phyloP scores from a whole-genome alignment of 371 early-diverging fungal genomes.

The Parasitella parasitica region DNA sequence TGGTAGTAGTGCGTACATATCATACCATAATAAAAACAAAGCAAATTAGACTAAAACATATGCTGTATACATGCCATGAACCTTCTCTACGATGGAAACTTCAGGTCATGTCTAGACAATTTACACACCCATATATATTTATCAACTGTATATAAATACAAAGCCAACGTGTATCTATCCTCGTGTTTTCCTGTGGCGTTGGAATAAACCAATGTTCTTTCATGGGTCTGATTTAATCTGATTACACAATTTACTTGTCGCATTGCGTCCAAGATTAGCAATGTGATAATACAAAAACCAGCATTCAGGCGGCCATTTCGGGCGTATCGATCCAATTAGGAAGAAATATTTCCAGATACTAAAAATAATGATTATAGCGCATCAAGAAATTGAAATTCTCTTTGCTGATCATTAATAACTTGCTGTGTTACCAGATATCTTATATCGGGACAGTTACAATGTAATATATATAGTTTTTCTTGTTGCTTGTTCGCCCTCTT shows the following conservation, averaged over 20 bases:
- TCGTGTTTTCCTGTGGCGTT: background rate
- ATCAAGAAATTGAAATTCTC: background rate
- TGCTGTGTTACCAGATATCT: background rate
- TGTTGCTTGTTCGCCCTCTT: background rate
- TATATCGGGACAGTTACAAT: background rate
- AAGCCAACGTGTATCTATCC: background rate
- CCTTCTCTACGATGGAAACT: background rate
- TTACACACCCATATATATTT: too few species aligned
- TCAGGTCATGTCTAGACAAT: background rate
- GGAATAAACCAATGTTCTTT: background rate
- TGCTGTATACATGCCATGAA: background rate
- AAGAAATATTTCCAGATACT: background rate
- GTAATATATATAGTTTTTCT: background rate
- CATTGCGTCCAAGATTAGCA: background rate
- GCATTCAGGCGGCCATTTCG: background rate
- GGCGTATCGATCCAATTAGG: background rate
- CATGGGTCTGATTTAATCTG: background rate
- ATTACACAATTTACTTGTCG: background rate
- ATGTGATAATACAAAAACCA: background rate
- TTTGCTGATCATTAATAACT: constrained; percentile 15
- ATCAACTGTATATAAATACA: background rate
- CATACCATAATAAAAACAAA: background rate
- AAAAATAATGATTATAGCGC: background rate
- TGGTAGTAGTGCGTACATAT: background rate
- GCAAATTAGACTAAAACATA: too few species aligned